A percentile compares a stretch with the other conserved stretches of the same genome.
These are phyloP conservation scores for Sporopachydermia cereana DNA, from an alignment of 1,139 yeast genomes.

Conservation along the genomic window DNA sequence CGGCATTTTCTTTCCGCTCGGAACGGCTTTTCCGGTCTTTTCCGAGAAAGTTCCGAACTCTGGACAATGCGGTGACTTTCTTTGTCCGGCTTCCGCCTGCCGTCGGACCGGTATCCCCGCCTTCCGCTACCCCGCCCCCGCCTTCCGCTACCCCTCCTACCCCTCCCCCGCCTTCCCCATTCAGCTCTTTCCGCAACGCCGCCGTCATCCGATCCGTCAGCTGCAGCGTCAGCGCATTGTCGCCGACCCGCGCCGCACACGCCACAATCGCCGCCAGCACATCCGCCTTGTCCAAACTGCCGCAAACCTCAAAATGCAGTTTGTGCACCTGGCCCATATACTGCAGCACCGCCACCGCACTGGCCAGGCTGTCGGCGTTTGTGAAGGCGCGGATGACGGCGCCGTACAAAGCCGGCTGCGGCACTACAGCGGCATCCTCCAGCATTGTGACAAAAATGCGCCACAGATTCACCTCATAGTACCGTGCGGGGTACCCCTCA, in stretches of 20 bases:
- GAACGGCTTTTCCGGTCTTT: neutral
- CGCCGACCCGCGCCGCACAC: neutral
- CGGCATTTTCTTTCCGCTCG: too few relatives aligned
- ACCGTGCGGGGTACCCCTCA: neutral
- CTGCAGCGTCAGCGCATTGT: neutral
- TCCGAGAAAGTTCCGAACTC: too few relatives aligned
- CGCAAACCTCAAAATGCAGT: neutral
- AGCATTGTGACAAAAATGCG: slow-evolving; percentile 11
- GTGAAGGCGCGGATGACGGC: slow-evolving; percentile 17
- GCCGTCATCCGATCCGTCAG: slow-evolving; percentile 2
- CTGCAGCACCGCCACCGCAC: slow-evolving; percentile 15
- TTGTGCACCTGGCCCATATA: slow-evolving; percentile 15
- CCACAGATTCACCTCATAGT: neutral
- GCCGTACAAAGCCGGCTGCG: slow-evolving; percentile 16
- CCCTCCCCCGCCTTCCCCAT: neutral
- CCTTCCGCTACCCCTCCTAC: neutral
- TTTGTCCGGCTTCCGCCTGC: too few relatives aligned
- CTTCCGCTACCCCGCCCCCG: neutral
- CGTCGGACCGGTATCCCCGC: too few relatives aligned
- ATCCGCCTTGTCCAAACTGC: neutral
- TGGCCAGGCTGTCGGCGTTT: slow-evolving; percentile 14
- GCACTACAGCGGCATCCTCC: slow-evolving; percentile 12
- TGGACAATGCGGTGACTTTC: too few relatives aligned
- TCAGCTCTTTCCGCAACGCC: slow-evolving; percentile 9
- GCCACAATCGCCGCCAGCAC: neutral